These are phyloP conservation scores for Malassezia dermatis DNA, from an alignment of 1,284 basidiomycete species.

Conservation along the genomic window DNA sequence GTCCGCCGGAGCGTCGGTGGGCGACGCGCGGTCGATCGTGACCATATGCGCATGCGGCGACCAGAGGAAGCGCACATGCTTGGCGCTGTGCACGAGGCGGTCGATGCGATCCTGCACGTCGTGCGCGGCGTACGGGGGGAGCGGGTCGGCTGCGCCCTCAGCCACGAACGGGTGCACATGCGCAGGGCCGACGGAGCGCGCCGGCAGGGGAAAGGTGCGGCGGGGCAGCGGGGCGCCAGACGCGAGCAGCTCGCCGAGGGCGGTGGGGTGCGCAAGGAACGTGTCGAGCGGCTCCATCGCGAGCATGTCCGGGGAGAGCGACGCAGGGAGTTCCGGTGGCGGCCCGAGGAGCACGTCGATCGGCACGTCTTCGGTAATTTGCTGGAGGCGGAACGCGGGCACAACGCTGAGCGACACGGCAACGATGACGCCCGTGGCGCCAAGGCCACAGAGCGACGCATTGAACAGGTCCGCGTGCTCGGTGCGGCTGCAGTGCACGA, in stretches of 20 bases:
- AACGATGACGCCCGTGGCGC: slow-evolving; percentile 81
- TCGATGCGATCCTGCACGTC: slow-evolving; percentile 53
- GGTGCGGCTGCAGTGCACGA: slow-evolving; percentile 60
- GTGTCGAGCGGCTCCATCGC: slow-evolving; percentile 4
- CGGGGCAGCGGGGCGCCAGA: slow-evolving; percentile 25
- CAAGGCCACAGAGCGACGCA: slow-evolving; percentile 84
- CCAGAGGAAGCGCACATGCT: slow-evolving; percentile 93
- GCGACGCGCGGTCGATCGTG: slow-evolving; percentile 64
- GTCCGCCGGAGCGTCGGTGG: slow-evolving; percentile 61
- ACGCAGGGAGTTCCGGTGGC: slow-evolving; percentile 34
- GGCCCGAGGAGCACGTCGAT: slow-evolving; percentile 56
- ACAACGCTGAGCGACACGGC: slow-evolving; percentile 69
- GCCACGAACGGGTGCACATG: slow-evolving; percentile 23
- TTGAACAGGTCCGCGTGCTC: slow-evolving; percentile 69
- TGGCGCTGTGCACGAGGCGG: slow-evolving; percentile 50
- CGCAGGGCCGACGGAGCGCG: slow-evolving; percentile 9
- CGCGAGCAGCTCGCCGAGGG: slow-evolving; percentile 29
- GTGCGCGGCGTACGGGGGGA: slow-evolving; percentile 17
- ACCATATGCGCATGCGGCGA: slow-evolving; percentile 69
- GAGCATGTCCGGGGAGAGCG: neutral
- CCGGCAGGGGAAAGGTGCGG: slow-evolving; percentile 5
- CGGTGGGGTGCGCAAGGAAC: slow-evolving; percentile 10
- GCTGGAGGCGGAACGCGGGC: slow-evolving; percentile 69
- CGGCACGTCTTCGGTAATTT: slow-evolving; percentile 59
- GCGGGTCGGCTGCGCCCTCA: slow-evolving; percentile 8